Conservation (phyloP, 1,139 yeast species). For the Geotrichum europaeum region DNA sequence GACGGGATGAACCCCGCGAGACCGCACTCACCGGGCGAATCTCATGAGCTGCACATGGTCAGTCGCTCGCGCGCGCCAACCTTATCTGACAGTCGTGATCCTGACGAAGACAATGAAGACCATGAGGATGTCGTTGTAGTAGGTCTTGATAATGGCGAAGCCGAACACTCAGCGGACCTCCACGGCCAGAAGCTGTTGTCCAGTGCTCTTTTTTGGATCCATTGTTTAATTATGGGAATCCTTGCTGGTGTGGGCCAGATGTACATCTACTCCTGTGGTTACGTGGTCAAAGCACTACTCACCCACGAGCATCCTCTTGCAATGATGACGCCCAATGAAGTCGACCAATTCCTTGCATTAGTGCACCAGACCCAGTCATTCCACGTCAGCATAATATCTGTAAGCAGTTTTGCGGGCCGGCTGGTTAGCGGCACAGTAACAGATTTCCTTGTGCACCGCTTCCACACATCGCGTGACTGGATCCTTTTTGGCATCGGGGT, state of each 20-base stretch:
- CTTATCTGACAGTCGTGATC: too few species aligned
- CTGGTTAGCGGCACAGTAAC: constrained; percentile 63
- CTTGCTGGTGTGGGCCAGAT: constrained; percentile 73
- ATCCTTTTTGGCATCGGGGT: constrained; percentile 47
- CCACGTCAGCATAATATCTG: constrained; percentile 67
- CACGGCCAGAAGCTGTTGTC: constrained; percentile 28
- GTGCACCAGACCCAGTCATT: constrained; percentile 50
- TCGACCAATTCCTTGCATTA: constrained; percentile 7
- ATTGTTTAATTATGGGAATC: constrained; percentile 47
- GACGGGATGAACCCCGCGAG: too few species aligned
- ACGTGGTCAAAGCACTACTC: constrained; percentile 51
- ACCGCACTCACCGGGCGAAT: too few species aligned
- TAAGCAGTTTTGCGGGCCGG: constrained; percentile 63
- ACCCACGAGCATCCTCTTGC: constrained; percentile 19
- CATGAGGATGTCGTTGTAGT: too few species aligned
- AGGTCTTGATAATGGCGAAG: too few species aligned
- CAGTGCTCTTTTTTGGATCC: constrained; percentile 35
- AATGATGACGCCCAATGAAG: constrained; percentile 15
- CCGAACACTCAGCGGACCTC: constrained; percentile 17
- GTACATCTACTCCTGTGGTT: constrained; percentile 71
- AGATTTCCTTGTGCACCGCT: constrained; percentile 49
- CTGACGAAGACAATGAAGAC: too few species aligned
- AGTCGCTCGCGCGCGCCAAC: too few species aligned
- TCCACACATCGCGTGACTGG: constrained; percentile 62
- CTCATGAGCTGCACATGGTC: too few species aligned